Evolutionary conservation across 169 alveolate genomes (phyloP).

Genomic region (Babesia ovata): DNA sequence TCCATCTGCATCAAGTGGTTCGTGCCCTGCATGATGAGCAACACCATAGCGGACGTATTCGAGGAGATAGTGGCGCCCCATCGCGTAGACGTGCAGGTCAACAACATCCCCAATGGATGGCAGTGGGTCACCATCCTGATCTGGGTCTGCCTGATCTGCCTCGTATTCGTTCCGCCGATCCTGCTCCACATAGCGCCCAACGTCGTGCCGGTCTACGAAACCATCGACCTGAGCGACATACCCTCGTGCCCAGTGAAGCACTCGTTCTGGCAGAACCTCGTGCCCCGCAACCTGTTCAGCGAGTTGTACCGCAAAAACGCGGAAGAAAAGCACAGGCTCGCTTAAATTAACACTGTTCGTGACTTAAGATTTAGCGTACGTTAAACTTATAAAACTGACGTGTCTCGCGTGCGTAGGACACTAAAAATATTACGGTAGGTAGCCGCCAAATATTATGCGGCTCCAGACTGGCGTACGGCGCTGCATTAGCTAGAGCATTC

Average conservation of each 20-base stretch:
- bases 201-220: conserved; percentile 12
- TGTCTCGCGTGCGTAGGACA: too few species aligned
- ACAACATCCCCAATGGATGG: conserved; percentile 46
- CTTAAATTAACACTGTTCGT: neutral
- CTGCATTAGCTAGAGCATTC: too few species aligned
- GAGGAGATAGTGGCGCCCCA: conserved; percentile 71
- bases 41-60: conserved; percentile 72
- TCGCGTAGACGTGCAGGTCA: conserved; percentile 37
- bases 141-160: conserved; percentile 25
- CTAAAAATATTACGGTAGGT: too few species aligned
- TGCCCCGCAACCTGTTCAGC: conserved; percentile 25
- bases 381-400: neutral
- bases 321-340: neutral
- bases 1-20: conserved; percentile 77
- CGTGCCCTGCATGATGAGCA: conserved; percentile 70
- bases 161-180: conserved; percentile 7
- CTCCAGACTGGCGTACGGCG: too few species aligned
- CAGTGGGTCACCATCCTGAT: conserved; percentile 27
- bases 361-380: neutral
- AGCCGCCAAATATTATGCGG: too few species aligned
- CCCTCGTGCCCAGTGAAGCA: conserved; percentile 44
- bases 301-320: conserved; percentile 21
- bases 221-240: conserved; percentile 9
- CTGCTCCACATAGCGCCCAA: conserved; percentile 7
- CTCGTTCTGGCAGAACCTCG: conserved; percentile 10